phyloP scores from a whole-genome alignment of 176 grass and related monocot genomes.

The Poa pratensis region DNA sequence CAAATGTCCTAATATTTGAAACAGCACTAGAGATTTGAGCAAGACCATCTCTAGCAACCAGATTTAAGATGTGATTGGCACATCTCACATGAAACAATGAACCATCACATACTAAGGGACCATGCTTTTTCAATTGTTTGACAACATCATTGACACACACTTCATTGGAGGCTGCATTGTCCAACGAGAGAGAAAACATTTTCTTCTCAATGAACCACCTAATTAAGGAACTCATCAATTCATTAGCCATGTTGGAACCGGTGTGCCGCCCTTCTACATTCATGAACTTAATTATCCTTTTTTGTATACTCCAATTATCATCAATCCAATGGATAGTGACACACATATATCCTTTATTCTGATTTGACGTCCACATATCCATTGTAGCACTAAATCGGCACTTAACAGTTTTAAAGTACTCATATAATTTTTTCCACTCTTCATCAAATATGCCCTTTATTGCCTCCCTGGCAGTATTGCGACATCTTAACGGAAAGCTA shows the following conservation, averaged over 20 bases:
- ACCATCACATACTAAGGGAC: too few species aligned
- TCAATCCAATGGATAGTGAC: neutral
- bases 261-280: neutral
- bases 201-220: neutral
- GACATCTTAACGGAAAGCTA: too few species aligned
- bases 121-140: neutral
- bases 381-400: neutral
- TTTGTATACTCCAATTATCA: neutral
- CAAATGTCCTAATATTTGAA: neutral
- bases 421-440: neutral
- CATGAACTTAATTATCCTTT: neutral
- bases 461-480: too few species aligned
- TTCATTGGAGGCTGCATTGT: neutral
- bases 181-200: neutral
- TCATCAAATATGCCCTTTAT: too few species aligned
- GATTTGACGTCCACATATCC: neutral
- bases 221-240: neutral
- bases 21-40: neutral
- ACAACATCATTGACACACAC: neutral
- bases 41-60: too few species aligned
- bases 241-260: neutral
- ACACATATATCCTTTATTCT: neutral
- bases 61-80: neutral
- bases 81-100: conserved; percentile 7
- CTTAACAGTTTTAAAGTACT: neutral